phyloP scores from a whole-genome alignment of 306 rosid genomes.

The Trifolium dubium region DNA sequence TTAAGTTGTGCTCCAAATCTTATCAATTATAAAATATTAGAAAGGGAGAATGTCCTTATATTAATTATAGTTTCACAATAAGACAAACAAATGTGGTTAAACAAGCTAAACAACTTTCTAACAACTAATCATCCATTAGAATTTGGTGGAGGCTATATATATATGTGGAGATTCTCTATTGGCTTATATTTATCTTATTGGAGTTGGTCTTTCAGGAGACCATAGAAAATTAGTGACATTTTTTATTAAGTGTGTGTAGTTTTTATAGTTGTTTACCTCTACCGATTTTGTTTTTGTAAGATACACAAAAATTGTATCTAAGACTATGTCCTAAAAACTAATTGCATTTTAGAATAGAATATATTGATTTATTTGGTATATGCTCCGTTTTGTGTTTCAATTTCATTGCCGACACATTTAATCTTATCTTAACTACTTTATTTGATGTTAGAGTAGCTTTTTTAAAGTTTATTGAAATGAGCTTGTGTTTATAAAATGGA shows the following conservation, averaged over 20 bases:
- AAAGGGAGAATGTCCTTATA: not conserved
- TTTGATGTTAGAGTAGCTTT: not conserved
- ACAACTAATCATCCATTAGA: constrained; percentile 41
- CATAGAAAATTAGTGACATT: constrained; percentile 2
- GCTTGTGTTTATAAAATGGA: too few species aligned
- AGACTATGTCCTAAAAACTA: too few species aligned
- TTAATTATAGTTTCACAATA: not conserved
- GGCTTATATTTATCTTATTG: constrained; percentile 9
- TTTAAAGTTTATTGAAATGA: not conserved
- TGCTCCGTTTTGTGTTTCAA: not conserved
- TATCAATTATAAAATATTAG: not conserved
- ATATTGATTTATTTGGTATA: too few species aligned
- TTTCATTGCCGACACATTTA: constrained; percentile 31
- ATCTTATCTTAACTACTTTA: constrained; percentile 20
- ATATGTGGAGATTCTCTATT: constrained; percentile 21
- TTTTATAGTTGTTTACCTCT: too few species aligned
- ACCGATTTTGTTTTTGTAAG: too few species aligned
- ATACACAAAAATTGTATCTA: too few species aligned
- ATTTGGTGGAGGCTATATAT: constrained; percentile 18
- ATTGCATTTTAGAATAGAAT: too few species aligned
- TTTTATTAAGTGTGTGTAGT: too few species aligned
- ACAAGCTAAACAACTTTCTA: constrained; percentile 14
- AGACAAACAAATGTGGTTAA: not conserved
- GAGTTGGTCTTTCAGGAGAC: constrained; percentile 15
- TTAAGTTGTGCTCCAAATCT: not conserved